Evolutionary conservation across 2,329 filamentous ascomycete species (phyloP).

Genomic region (Elsinoe arachidis): DNA sequence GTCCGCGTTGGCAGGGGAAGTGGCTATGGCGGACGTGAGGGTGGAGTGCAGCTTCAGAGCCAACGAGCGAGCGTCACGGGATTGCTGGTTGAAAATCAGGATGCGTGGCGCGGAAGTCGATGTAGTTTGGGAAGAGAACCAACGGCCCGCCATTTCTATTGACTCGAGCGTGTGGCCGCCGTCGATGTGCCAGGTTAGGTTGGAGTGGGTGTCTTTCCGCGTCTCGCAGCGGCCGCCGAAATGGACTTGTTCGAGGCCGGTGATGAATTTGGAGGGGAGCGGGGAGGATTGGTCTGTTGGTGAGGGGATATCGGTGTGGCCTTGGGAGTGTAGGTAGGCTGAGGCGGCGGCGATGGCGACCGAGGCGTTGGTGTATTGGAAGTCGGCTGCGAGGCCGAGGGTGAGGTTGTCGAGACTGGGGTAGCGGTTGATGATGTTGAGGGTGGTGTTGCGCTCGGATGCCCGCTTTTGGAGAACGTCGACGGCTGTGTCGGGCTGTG

Average conservation of each 20-base stretch:
- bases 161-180: slow-evolving; percentile 84
- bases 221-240: slow-evolving; percentile 73
- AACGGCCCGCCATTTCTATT: slow-evolving; percentile 63
- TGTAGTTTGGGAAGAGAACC: slow-evolving; percentile 53
- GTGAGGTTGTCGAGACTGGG: slow-evolving; percentile 40
- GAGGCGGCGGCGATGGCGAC: slow-evolving; percentile 52
- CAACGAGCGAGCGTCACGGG: slow-evolving; percentile 62
- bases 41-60: slow-evolving; percentile 55
- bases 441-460: slow-evolving; percentile 38
- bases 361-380: slow-evolving; percentile 55
- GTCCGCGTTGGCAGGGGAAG: slow-evolving; percentile 17
- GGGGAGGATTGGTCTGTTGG: slow-evolving; percentile 31
- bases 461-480: slow-evolving; percentile 49
- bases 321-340: slow-evolving; percentile 46
- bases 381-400: slow-evolving; percentile 53
- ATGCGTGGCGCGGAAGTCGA: slow-evolving; percentile 38
- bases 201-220: slow-evolving; percentile 43
- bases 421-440: slow-evolving; percentile 43
- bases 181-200: slow-evolving; percentile 70
- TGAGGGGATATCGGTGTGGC: slow-evolving; percentile 33
- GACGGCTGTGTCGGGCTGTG: slow-evolving; percentile 47
- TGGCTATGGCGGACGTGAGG: slow-evolving; percentile 36
- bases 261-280: slow-evolving; percentile 52
- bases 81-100: slow-evolving; percentile 89
- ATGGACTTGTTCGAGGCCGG: slow-evolving; percentile 57